Evolutionary conservation across 1,139 yeast genomes (phyloP).

Genomic region (Blastobotrys buckinghamii): DNA sequence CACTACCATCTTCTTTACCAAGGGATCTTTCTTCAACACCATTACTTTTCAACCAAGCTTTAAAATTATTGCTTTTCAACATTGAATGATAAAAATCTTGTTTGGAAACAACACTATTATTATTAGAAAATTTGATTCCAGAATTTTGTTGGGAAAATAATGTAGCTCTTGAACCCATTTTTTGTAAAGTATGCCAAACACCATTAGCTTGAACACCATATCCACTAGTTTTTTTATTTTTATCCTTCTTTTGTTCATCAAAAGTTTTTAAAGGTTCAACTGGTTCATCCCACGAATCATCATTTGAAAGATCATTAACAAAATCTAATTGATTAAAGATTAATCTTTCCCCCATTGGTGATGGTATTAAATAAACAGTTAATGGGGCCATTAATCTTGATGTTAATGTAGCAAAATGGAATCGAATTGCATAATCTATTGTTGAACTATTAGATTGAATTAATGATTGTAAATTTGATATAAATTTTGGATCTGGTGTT

Average conservation of each 20-base stretch:
- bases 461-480: slow-evolving; percentile 12
- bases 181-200: slow-evolving; percentile 12
- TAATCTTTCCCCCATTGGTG: slow-evolving; percentile 8
- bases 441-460: slow-evolving; percentile 1
- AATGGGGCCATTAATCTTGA: slow-evolving; percentile 24
- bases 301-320: slow-evolving; percentile 10
- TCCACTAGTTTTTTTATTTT: not conserved
- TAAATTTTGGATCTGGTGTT: slow-evolving; percentile 21
- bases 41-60: slow-evolving; percentile 18
- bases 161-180: slow-evolving; percentile 9
- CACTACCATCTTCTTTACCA: not conserved
- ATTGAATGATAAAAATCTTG: slow-evolving; percentile 18
- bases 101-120: slow-evolving; percentile 8
- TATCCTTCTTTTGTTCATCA: not conserved
- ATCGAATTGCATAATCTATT: slow-evolving; percentile 14
- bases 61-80: slow-evolving; percentile 14
- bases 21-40: slow-evolving; percentile 5
- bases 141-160: slow-evolving; percentile 8
- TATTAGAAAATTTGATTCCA: slow-evolving; percentile 10
- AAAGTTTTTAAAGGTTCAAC: slow-evolving; percentile 5
- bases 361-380: slow-evolving; percentile 17
- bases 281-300: slow-evolving; percentile 8
- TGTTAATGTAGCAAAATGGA: slow-evolving; percentile 26
- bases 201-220: not conserved
- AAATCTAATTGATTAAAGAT: slow-evolving; percentile 14